phyloP scores from a whole-genome alignment of 306 rosid genomes.

The Vicia sativa region DNA sequence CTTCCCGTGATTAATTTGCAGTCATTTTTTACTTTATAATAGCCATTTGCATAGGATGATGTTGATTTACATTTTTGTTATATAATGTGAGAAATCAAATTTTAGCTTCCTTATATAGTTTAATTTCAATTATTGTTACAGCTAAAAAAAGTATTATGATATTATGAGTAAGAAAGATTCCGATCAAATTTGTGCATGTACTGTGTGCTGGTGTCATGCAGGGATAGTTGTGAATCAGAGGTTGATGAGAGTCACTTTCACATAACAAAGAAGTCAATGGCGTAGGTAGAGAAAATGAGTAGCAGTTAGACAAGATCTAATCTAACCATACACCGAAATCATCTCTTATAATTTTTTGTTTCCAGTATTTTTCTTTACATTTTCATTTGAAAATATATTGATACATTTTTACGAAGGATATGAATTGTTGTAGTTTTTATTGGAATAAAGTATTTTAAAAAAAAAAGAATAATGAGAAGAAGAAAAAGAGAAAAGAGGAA shows the following conservation, averaged over 20 bases:
- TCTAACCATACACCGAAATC: slow-evolving; percentile 1
- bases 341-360: background rate
- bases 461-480: no score
- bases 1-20: slow-evolving; percentile 36
- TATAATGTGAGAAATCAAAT: slow-evolving; percentile 10
- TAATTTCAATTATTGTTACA: slow-evolving; percentile 25
- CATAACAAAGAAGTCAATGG: slow-evolving; percentile 39
- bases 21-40: slow-evolving; percentile 34
- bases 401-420: no score
- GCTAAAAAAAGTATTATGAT: background rate
- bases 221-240: slow-evolving; percentile 11
- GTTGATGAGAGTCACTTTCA: slow-evolving; percentile 39
- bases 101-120: slow-evolving; percentile 22
- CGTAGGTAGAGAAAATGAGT: slow-evolving; percentile 43
- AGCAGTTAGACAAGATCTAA: slow-evolving; percentile 25
- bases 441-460: no score
- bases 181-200: background rate
- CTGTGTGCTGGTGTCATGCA: background rate
- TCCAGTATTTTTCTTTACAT: background rate
- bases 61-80: slow-evolving; percentile 21
- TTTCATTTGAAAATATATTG: no score
- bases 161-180: slow-evolving; percentile 15
- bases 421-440: no score
- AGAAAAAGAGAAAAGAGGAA: no score
- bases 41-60: slow-evolving; percentile 21